A percentile compares a stretch with the other conserved stretches of the same genome.
These are phyloP conservation scores for Lepiota venenata DNA, from an alignment of 768 basidiomycete species.

Conservation along the genomic window DNA sequence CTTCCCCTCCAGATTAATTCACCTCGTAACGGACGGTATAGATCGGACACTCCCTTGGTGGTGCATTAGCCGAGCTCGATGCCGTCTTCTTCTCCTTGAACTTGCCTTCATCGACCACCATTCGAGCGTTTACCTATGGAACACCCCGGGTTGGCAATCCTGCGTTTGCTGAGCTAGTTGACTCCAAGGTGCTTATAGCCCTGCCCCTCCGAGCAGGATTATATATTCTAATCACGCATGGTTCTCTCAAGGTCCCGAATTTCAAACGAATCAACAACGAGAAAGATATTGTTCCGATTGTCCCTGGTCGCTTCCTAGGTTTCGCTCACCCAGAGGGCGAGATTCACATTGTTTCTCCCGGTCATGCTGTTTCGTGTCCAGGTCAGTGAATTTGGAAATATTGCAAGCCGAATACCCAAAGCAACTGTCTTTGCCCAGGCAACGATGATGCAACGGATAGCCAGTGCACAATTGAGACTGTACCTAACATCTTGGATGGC, in stretches of 20 bases:
- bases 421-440: conserved; percentile 19
- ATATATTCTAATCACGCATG: neutral
- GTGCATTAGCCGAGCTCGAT: conserved; percentile 49
- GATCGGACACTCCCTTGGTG: conserved; percentile 52
- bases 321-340: conserved; percentile 54
- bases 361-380: conserved; percentile 32
- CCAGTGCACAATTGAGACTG: conserved; percentile 50
- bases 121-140: conserved; percentile 45
- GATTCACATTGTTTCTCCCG: conserved; percentile 44
- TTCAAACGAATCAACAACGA: conserved; percentile 39
- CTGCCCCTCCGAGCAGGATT: neutral
- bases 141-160: conserved; percentile 51
- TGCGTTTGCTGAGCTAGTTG: conserved; percentile 49
- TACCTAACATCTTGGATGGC: conserved; percentile 49
- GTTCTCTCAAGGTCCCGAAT: conserved; percentile 25
- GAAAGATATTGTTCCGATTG: conserved; percentile 49
- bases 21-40: conserved; percentile 9
- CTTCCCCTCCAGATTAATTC: neutral
- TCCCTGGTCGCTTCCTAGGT: conserved; percentile 48
- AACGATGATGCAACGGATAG: conserved; percentile 53
- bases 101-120: conserved; percentile 35
- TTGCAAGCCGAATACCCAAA: neutral
- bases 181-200: conserved; percentile 31
- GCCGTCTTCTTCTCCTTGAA: conserved; percentile 45
- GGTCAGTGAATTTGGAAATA: conserved; percentile 19